Percentiles rank a stretch among this genome's conserved stretches.
phyloP scores from a whole-genome alignment of 768 basidiomycete genomes.

The Trametopsis cervina region DNA sequence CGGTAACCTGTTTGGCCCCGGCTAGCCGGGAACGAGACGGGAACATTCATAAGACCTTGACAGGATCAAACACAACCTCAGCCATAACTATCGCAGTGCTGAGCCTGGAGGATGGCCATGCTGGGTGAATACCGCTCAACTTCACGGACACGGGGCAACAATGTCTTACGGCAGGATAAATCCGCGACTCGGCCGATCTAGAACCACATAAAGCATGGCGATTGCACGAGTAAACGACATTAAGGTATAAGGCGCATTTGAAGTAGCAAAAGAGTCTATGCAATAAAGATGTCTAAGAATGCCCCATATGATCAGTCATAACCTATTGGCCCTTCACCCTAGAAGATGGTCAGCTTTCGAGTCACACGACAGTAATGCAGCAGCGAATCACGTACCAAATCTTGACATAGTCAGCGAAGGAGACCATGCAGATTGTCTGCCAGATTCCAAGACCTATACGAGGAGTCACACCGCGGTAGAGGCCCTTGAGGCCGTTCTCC shows the following conservation, averaged over 20 bases:
- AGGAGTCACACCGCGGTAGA: slow-evolving; percentile 96
- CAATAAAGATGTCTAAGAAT: slow-evolving; percentile 3
- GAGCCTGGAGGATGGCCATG: too few species aligned
- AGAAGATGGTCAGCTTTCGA: neutral
- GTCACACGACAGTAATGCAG: neutral
- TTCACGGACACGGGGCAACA: too few species aligned
- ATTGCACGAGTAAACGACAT: slow-evolving; percentile 6
- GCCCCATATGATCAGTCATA: slow-evolving; percentile 9
- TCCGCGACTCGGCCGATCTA: too few species aligned
- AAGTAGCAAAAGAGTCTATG: slow-evolving; percentile 5
- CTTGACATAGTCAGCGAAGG: slow-evolving; percentile 94
- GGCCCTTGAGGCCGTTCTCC: slow-evolving; percentile 92
- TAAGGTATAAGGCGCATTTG: neutral
- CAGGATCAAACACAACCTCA: too few species aligned
- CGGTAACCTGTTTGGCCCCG: too few species aligned
- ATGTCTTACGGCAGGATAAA: too few species aligned
- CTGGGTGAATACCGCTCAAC: too few species aligned
- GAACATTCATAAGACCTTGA: too few species aligned
- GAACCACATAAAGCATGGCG: too few species aligned
- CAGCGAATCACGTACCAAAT: slow-evolving; percentile 44
- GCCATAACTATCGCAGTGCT: too few species aligned
- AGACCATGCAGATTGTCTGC: slow-evolving; percentile 99
- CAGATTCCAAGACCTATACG: slow-evolving; percentile 94
- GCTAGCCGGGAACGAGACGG: too few species aligned
- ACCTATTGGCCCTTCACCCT: slow-evolving; percentile 35